Evolutionary conservation across 768 basidiomycete species (phyloP).

Genomic region (Stropharia rugosoannulata): DNA sequence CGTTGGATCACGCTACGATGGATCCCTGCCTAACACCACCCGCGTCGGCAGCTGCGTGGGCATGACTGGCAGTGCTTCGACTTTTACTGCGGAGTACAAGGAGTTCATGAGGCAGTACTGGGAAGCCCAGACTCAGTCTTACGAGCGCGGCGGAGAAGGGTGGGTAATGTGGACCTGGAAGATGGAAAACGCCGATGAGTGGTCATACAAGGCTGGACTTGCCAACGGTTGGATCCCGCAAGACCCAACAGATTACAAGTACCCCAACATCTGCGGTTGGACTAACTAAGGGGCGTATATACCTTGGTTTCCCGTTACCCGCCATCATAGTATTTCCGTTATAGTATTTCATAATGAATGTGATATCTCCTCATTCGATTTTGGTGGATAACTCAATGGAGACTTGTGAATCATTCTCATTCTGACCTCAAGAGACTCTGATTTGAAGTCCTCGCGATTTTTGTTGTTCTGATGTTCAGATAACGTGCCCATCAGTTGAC

Average conservation of each 20-base stretch:
- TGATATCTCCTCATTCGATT: too few species aligned
- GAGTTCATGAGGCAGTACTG: constrained; percentile 75
- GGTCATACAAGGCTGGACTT: constrained; percentile 85
- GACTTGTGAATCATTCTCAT: too few species aligned
- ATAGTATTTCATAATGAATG: too few species aligned
- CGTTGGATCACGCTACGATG: constrained; percentile 63
- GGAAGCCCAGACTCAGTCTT: constrained; percentile 81
- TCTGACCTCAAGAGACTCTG: too few species aligned
- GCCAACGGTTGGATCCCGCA: constrained; percentile 83
- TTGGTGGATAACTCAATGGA: too few species aligned
- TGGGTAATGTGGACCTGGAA: constrained; percentile 92
- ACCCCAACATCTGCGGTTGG: constrained; percentile 33
- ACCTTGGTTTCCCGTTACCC: not conserved
- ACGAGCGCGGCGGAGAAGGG: constrained; percentile 56
- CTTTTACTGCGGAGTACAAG: constrained; percentile 77
- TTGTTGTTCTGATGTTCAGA: too few species aligned
- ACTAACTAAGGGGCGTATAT: not conserved
- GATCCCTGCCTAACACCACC: constrained; percentile 58
- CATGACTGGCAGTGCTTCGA: constrained; percentile 64
- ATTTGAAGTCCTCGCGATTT: too few species aligned
- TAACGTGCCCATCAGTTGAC: too few species aligned
- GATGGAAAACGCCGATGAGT: constrained; percentile 80
- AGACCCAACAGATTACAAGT: constrained; percentile 43
- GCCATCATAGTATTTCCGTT: too few species aligned
- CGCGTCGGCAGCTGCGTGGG: constrained; percentile 72